Evolutionary conservation across 768 basidiomycete genomes (phyloP), one percentile per base, ranked within the genome.

Genomic region (Xerocomellus chrysenteron): DNA sequence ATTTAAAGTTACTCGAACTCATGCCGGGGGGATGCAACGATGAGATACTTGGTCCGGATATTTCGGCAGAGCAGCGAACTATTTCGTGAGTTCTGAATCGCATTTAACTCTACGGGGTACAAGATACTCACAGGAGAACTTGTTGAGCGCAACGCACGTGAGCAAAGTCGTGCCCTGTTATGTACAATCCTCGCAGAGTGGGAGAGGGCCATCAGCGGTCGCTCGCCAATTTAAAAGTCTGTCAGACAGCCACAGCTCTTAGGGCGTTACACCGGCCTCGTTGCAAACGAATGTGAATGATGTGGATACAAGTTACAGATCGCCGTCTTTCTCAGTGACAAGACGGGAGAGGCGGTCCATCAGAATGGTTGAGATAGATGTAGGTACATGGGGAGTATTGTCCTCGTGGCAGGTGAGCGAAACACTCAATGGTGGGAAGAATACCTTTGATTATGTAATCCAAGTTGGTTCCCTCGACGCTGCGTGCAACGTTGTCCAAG

Each of bases 361-460:
- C 28, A 5, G 26, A 19, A 26, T 50, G 4, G n/a, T 17, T 48
- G 33, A 10, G 14, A 5, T 13, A 13, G 33, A 33, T 33, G 11
- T 13, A 10, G 2, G 12, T 35, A 35, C 11, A 35, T 35, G 26
- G 24, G 26, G 14, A 28, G 43, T 13, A 13, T 32, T 3, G 46
- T 46, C 12, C 21, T 21, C 21, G 21, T 46, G 7, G 45, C 7
- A 33, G 6, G 24, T 54, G 40, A 32, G 51, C 24, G 21, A 49
- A 49, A 24, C 52, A 11, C 26, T 19, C 37, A 17, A n/a, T 17
- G 0, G 36, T 65, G 60, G 55, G 58, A 59, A 55, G 32, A 50
- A 48, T 42, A 21, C 4, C 16, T 21, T 0, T n/a, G 65, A 52
- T 72, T 73, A 72, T 56, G 63, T 72, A 72, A 72, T 60, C 59